Evolutionary conservation across 2,329 filamentous ascomycete species (phyloP), one percentile per base, ranked within the genome.

Genomic region (Fusarium vanettenii): DNA sequence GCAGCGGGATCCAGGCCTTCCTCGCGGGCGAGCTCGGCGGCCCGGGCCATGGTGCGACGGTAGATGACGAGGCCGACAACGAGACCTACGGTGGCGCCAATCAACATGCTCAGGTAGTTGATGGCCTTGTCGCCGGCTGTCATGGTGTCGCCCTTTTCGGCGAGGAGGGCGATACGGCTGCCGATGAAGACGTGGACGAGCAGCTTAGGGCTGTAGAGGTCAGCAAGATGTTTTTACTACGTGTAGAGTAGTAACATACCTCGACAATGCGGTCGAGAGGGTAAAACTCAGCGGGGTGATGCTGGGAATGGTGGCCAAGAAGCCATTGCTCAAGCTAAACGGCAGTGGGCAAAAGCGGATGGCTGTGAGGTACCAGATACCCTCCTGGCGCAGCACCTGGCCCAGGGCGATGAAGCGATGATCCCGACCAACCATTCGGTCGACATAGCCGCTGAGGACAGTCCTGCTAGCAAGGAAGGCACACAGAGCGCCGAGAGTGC

Each of bases 151-250:
- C 92, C 93, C 66, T 91, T 89, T 78, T 97, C 94, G n/a, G 94
- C 94, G 37, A 99, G 90, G 62, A 92, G 87, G 52, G 94, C 95
- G 18, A 99, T 87, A 65, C 95, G 90, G 79, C 90, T 92, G 71
- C 97, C 97, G 79, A 99, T 95, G 84, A 98, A 99, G 77, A 97
- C 91, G 81, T 97, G 94, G 60, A 99, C 92, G 69, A 98, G 87
- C 20, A 99, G 87, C 80, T 98, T 99, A 8, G 97, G 97, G 16
- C 88, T 90, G 61, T 62, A n/a, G 6, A 50, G 13, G 62, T 79
- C 35, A 72, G 70, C 29, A 48, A 48, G 16, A 10, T 6, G 29
- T 8, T 14, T 45, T 18, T 25, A 6, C 9, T 39, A 8, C 3
- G 9, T 6, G 18, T 29, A 64, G 39, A 45, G 22, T 57, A 16